phyloP scores from a whole-genome alignment of 148 eudicot genomes.

The Rhododendron henanense region DNA sequence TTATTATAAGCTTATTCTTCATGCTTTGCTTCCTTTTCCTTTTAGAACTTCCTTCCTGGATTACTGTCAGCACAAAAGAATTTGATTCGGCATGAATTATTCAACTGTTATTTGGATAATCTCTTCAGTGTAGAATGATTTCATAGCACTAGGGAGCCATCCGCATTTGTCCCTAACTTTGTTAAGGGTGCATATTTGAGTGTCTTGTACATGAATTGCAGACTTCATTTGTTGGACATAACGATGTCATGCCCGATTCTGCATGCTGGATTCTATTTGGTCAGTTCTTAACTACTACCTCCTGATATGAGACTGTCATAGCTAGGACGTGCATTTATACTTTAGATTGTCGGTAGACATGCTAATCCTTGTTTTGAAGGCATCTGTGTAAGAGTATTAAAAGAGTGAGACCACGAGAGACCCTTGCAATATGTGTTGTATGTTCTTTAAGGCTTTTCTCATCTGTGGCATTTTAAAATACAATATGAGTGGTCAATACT shows the following conservation, averaged over 20 bases:
- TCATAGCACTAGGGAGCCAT: neutral
- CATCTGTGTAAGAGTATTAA: neutral
- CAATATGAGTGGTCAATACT: neutral
- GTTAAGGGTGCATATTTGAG: slow-evolving; percentile 39
- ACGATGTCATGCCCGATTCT: slow-evolving; percentile 30
- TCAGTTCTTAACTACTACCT: slow-evolving; percentile 18
- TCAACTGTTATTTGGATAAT: slow-evolving; percentile 8
- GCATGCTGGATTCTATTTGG: slow-evolving; percentile 32
- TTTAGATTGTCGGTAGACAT: neutral
- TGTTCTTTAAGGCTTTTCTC: neutral
- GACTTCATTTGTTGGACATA: slow-evolving; percentile 27
- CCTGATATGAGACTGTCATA: slow-evolving; percentile 32
- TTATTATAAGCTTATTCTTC: neutral
- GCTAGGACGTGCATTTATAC: slow-evolving; percentile 29
- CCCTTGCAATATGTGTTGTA: neutral
- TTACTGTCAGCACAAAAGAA: neutral
- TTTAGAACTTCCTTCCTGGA: neutral
- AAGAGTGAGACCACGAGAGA: neutral
- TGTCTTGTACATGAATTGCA: slow-evolving; percentile 43
- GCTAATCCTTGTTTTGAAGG: neutral
- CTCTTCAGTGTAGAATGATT: neutral
- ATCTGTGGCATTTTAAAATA: neutral
- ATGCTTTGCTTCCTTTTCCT: neutral
- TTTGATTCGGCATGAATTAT: neutral
- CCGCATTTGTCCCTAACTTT: slow-evolving; percentile 25